Base-by-base conservation (phyloP, 2,329 filamentous ascomycete genomes). In the Rhynchosporium graminicola region DNA sequence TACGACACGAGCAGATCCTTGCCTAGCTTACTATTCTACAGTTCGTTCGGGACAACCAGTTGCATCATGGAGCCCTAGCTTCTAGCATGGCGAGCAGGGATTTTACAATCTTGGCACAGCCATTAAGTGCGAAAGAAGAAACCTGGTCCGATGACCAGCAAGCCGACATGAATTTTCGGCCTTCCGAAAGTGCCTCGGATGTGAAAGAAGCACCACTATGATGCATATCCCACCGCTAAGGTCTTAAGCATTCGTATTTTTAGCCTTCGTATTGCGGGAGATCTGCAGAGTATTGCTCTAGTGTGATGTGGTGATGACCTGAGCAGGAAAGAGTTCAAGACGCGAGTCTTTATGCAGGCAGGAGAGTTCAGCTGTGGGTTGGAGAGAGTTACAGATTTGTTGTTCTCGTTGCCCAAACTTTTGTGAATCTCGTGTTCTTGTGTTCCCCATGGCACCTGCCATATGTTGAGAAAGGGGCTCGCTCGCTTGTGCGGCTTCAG, bases 181-280 rank as follows among this genome's bases (percentile, higher is more conserved):
- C 3, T 10, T 40, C 20, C 36, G 29, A 31, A 33, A 38, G 12
- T 1, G 20, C 20, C n/a, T 38, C 55, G 51, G 42, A 57, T 45
- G 31, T 29, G 42, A 33, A 26, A 38, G 7, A 26, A 15, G 26
- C 38, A 29, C 1, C 12, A 5, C 43, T 36, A 58, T 58, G 45
- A 58, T 58, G 56, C 56, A 58, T 36, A 9, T 58, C 33, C 56
- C 43, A 31, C n/a, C 45, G 33, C 56, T 58, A 33, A 10, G 45
- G 33, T 7, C 13, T 33, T 31, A 26, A 31, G 10, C 9, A 3
- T 57, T 57, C 40, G 40, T 57, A 57, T 45, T 46, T 46, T 57
- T 57, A 33, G 54, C n/a, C 40, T 57, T 58, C 56, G 56, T 58
- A 48, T 58, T 50, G 20, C 56, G 56, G 56, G 56, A 48, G 56